Conservation (phyloP, 495 filamentous ascomycete species). For the Aspergillus taichungensis region DNA sequence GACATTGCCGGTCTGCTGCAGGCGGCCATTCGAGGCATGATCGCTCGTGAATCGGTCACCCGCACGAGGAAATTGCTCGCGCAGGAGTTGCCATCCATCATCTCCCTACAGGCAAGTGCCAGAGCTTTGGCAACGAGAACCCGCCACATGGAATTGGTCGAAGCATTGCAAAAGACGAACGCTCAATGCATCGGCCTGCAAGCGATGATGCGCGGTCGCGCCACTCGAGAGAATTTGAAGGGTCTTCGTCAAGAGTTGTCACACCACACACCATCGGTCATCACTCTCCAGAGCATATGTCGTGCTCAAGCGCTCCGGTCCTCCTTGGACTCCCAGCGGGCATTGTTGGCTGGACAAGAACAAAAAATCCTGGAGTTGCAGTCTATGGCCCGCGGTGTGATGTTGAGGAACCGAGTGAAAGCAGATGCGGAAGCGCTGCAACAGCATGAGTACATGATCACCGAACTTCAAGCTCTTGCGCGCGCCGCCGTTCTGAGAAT, state of each 20-base stretch:
- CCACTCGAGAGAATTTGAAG: conserved; percentile 16
- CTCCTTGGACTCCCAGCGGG: conserved; percentile 24
- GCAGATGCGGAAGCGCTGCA: conserved; percentile 50
- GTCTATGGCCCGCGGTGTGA: conserved; percentile 33
- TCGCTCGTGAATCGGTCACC: conserved; percentile 33
- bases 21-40: conserved; percentile 44
- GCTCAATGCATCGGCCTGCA: conserved; percentile 28
- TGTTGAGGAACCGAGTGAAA: conserved; percentile 33
- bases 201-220: conserved; percentile 32
- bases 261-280: conserved; percentile 19
- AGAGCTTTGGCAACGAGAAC: conserved; percentile 31
- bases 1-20: conserved; percentile 39
- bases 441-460: conserved; percentile 47
- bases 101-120: conserved; percentile 37
- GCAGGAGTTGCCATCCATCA: conserved; percentile 25
- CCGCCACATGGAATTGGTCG: conserved; percentile 15
- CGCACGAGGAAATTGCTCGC: conserved; percentile 23
- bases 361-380: conserved; percentile 36
- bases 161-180: conserved; percentile 24
- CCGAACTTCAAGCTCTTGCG: conserved; percentile 58
- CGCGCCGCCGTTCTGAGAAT: conserved; percentile 70
- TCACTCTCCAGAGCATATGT: conserved; percentile 25
- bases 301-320: conserved; percentile 27
- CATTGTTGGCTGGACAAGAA: conserved; percentile 26
- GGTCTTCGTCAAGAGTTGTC: conserved; percentile 19